phyloP scores from a whole-genome alignment of 1,139 yeast genomes.

The Scheffersomyces illinoinensis region DNA sequence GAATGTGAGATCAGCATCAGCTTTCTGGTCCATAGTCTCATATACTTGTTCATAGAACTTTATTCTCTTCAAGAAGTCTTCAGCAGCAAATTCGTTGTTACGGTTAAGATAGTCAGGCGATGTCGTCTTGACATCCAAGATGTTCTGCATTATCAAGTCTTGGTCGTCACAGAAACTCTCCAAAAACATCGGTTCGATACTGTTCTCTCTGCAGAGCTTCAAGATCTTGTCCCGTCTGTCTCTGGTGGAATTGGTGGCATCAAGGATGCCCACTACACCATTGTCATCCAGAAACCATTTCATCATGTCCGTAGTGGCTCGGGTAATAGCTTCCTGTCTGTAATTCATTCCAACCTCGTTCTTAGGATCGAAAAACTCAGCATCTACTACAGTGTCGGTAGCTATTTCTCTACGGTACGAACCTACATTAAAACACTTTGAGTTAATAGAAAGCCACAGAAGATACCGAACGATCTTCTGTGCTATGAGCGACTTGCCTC shows the following conservation, averaged over 20 bases:
- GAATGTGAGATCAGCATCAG: conserved; percentile 72
- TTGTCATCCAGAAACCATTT: conserved; percentile 79
- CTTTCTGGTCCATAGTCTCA: conserved; percentile 62
- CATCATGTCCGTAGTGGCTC: conserved; percentile 83
- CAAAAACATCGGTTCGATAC: conserved; percentile 85
- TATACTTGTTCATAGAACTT: conserved; percentile 70
- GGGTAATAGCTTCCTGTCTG: conserved; percentile 68
- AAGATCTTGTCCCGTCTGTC: conserved; percentile 69
- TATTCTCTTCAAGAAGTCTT: conserved; percentile 74
- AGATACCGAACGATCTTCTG: conserved; percentile 85
- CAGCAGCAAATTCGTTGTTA: conserved; percentile 70
- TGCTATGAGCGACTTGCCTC: conserved; percentile 79
- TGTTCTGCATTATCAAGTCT: conserved; percentile 73
- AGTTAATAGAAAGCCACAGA: conserved; percentile 86
- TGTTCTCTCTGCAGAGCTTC: conserved; percentile 61
- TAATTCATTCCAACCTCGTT: conserved; percentile 64
- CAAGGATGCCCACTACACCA: conserved; percentile 90
- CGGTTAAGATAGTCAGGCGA: conserved; percentile 82
- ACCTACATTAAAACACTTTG: conserved; percentile 90
- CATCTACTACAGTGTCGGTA: conserved; percentile 39
- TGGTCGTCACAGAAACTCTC: conserved; percentile 91
- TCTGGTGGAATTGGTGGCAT: conserved; percentile 81
- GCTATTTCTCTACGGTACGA: conserved; percentile 66
- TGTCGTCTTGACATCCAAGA: conserved; percentile 80
- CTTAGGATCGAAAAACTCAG: conserved; percentile 74